Evolutionary conservation across 208 protist genomes (phyloP).

Genomic region (Leishmania braziliensis): DNA sequence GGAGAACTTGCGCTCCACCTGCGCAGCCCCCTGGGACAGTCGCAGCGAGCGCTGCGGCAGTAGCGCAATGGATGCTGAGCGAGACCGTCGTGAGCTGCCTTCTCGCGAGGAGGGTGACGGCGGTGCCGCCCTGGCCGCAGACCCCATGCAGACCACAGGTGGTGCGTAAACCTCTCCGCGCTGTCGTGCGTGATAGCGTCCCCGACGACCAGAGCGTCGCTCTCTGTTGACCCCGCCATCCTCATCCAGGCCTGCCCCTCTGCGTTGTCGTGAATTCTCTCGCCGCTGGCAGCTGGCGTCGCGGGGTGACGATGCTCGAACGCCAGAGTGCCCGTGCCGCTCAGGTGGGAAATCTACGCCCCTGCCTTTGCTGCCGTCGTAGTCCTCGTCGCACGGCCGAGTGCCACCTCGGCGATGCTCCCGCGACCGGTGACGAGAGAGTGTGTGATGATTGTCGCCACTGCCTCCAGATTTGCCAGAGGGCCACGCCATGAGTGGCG

Average conservation of each 20-base stretch:
- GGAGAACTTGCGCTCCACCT: slow-evolving; percentile 16
- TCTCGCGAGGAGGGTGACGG: slow-evolving; percentile 18
- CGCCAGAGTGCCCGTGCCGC: not conserved
- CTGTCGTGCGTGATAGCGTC: not conserved
- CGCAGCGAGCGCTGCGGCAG: slow-evolving; percentile 7
- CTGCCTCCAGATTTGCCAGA: not conserved
- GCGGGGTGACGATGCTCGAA: not conserved
- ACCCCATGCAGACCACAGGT: slow-evolving; percentile 27
- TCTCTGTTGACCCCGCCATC: not conserved
- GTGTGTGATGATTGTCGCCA: not conserved
- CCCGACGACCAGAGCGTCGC: not conserved
- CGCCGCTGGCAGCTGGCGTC: not conserved
- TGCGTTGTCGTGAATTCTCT: slow-evolving; percentile 1
- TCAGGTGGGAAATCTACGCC: not conserved
- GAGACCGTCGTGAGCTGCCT: slow-evolving; percentile 5
- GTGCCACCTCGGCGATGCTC: not conserved
- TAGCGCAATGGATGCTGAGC: slow-evolving; percentile 1
- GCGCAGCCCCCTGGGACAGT: not conserved
- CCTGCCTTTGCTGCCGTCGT: not conserved
- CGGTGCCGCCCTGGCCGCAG: not conserved
- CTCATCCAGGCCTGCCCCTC: not conserved
- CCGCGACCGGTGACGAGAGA: not conserved
- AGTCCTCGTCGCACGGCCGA: not conserved
- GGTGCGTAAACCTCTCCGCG: slow-evolving; percentile 21
- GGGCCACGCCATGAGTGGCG: slow-evolving; percentile 17